A percentile compares a stretch with the other conserved stretches of the same genome.
Evolutionary conservation across 371 early-diverging fungal genomes (phyloP).

Genomic region (Coemansia sp.): DNA sequence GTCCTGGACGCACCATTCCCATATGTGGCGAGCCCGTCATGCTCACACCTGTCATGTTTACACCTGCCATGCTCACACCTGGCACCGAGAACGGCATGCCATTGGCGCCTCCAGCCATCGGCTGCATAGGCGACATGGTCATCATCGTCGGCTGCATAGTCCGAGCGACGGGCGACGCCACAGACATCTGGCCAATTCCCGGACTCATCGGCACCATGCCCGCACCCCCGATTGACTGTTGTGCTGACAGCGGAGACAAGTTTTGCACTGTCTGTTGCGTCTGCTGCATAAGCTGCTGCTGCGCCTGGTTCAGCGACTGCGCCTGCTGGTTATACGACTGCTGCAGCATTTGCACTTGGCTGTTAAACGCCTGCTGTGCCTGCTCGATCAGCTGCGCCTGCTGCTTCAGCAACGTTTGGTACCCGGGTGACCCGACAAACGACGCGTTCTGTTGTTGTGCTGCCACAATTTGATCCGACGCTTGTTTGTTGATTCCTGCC

Average conservation of each 20-base stretch:
- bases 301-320: constrained; percentile 27
- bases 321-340: constrained; percentile 35
- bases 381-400: constrained; percentile 41
- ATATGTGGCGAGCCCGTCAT: constrained; percentile 21
- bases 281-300: constrained; percentile 20
- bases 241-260: constrained; percentile 2
- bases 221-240: constrained; percentile 3
- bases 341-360: constrained; percentile 30
- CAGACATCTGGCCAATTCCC: constrained; percentile 9
- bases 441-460: constrained; percentile 39
- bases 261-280: neutral
- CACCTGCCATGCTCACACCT: constrained; percentile 1
- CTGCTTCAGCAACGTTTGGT: constrained; percentile 34
- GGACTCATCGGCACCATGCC: constrained; percentile 7
- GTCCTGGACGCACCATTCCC: constrained; percentile 11
- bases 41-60: neutral
- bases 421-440: constrained; percentile 24
- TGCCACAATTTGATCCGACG: constrained; percentile 13
- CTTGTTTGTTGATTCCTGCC: constrained; percentile 25
- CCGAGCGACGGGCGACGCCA: constrained; percentile 18
- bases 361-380: constrained; percentile 29
- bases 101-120: constrained; percentile 3
- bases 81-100: neutral
- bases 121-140: constrained; percentile 13
- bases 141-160: constrained; percentile 5